Evolutionary conservation across 164 flowering plant species (phyloP), one percentile per base, ranked within the genome.

Genomic region (Piper betle): DNA sequence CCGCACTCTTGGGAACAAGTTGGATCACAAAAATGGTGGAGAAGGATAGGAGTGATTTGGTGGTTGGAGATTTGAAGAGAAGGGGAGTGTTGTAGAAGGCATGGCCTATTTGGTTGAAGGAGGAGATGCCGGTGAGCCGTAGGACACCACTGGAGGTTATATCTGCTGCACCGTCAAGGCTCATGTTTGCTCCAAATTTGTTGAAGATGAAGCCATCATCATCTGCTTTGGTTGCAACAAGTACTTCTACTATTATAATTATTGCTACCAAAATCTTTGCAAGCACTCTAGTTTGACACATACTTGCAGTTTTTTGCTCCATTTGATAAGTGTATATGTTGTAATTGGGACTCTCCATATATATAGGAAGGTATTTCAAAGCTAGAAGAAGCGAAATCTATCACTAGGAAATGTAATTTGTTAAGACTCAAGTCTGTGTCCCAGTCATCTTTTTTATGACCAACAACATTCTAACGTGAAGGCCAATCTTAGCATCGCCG

Each of bases 1-100:
- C 73, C 0, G 78, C 77, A 42, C 66, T 75, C 61, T 79, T 69
- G 6, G 86, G 82, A 63, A 78, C 78, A 19, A 83, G 56, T 8
- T 76, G 71, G 37, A 85, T 73, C 19, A 73, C 82, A 53, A 85
- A 83, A 3, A 76, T 61, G 39, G 86, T 72, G 17, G 88, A 83
- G 64, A 83, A 81, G 5, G 88, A 85, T 39, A 64, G 37, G 46
- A 46, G 8, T 25, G 19, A n/a, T 2, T 25, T 25, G 33, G 19
- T 25, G 57, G 33, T 3, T 8, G 57, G 9, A 33, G 17, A 4
- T 25, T 18, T 54, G 33, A 54, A 54, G 5, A 12, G 50, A 19
- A 33, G 39, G 5, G 41, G 59, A 13, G 16, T 38, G 38, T 25
- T 6, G 17, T 20, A 57, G 17, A 38, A 12, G 42, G 60, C 60